Base-by-base conservation (phyloP, 2,329 filamentous ascomycete genomes). In the Mariannaea sp. region DNA sequence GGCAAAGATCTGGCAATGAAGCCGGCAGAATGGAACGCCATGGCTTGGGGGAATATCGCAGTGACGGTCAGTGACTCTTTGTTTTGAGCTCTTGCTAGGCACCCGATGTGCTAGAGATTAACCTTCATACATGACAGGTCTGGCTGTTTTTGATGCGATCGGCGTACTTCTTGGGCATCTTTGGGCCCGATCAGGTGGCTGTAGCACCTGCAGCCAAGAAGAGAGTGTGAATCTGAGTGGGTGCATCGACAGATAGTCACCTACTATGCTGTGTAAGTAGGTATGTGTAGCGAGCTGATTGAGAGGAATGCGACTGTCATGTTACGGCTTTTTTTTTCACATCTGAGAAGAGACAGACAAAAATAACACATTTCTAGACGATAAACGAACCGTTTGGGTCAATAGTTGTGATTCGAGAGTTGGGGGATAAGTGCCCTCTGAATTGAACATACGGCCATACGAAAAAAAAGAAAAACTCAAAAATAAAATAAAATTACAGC, bases 1-100 rank as follows among this genome's bases (percentile, higher is more conserved):
- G 87, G 85, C 7, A 75, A 75, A 66, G 76, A 81, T 8, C 73
- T 72, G 27, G 77, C 82, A 40, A 57, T 81, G 38, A 78, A 83
- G 59, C 70, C 87, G 9, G 70, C 65, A 4, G 72, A 70, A 17
- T 91, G 88, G 88, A 90, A 89, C 68, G 74, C 80, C 27, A 80
- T 87, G 75, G 81, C 85, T n/a, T 89, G 84, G 83, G 88, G 88
- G 3, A 91, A 91, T 64, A 77, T 92, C 57, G 85, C 80, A 7
- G 77, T 80, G 43, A 90, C 87, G 20, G 80, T 85, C 62, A 72
- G 80, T n/a, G 17, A 6, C 36, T 22, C 5, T 24, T 26, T 42
- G 14, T 17, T 16, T 43, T 6, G 5, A 22, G 12, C 24, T 8
- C 20, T 5, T 20, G 7, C 26, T 13, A 32, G 5, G 13, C 29